A percentile compares a stretch with the other conserved stretches of the same genome.
Evolutionary conservation across 352 stramenopile genomes (phyloP).

Genomic region (Globisporangium sylvaticum): DNA sequence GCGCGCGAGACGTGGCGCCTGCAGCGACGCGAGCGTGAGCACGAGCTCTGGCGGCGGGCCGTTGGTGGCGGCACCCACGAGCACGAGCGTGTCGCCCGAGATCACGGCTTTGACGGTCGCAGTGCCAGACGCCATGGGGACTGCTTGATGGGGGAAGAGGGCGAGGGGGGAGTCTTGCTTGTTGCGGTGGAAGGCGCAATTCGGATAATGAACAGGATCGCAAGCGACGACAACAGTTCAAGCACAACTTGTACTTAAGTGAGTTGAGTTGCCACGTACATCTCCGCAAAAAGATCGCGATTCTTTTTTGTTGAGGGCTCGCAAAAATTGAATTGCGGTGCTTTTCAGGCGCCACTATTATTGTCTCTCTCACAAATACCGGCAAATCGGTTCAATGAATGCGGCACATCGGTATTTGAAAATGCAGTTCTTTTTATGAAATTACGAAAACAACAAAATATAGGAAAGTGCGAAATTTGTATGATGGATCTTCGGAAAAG

Average conservation of each 20-base stretch:
- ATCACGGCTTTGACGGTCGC: conserved; percentile 97
- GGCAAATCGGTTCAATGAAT: too few species aligned
- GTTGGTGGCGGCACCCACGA: conserved; percentile 87
- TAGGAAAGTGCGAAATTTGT: too few species aligned
- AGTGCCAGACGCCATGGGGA: conserved; percentile 71
- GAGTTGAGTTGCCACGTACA: conserved; percentile 5
- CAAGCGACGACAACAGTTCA: neutral
- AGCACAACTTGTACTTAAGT: neutral
- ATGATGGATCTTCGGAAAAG: too few species aligned
- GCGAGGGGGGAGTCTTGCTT: neutral
- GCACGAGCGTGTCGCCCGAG: conserved; percentile 96
- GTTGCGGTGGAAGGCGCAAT: conserved; percentile 1
- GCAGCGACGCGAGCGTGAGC: conserved; percentile 94
- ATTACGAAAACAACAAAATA: too few species aligned
- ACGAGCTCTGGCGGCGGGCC: conserved; percentile 92
- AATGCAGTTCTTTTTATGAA: too few species aligned
- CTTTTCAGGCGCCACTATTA: too few species aligned
- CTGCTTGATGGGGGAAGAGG: conserved; percentile 3
- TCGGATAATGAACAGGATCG: conserved; percentile 8
- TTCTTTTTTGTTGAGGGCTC: too few species aligned
- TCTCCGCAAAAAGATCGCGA: too few species aligned
- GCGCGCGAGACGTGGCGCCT: conserved; percentile 89
- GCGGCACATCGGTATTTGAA: too few species aligned
- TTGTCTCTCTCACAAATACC: too few species aligned
- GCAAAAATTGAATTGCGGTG: too few species aligned